Base-by-base conservation (phyloP, 163 green algal species). In the Volvox carteri region DNA sequence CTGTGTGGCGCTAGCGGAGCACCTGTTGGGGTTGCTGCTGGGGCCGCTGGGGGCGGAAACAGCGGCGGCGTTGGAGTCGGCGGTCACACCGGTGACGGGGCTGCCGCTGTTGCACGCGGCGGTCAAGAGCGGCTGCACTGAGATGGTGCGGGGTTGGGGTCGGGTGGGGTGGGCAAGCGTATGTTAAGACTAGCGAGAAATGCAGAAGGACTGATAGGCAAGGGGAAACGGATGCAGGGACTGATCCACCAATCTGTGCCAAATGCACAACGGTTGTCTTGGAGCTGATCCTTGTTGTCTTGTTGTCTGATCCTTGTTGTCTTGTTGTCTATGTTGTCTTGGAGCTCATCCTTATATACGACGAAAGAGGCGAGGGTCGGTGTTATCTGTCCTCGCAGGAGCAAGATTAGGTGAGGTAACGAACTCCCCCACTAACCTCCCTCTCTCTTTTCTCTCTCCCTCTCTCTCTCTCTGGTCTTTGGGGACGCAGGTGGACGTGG, bases 101-200 rank as follows among this genome's bases (percentile, higher is more conserved):
- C 58, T 86, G 60, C 79, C 79, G 79, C 79, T 86, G 41, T 19
- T 86, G 41, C 79, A 86, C 79, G 79, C 79, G 16, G 79, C 79
- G 18, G 79, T 77, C 41, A 77, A 78, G 79, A 78, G 60, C 60
- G 79, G 79, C 60, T 62, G 60, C 60, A 33, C n/a, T 0, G 25
- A 77, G 4, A 65, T 86, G 79, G 79, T 86, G 79, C 37, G 75
- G 12, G n/a, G 1, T 25, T 41, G n/a, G 62, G 4, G 28, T 73
- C n/a, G 62, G n/a, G 62, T 28, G 62, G 18, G 62, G 35, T 11
- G 68, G 35, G 68, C 2, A 6, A 52, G 68, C n/a, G 65, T 74
- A 44, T 14, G 65, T 23, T 30, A 37, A 2, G 68, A 37, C 8
- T 6, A 12, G 37, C 14, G 50, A 12, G 37, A 30, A 46, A 35